A percentile compares a stretch with the other conserved stretches of the same genome.
phyloP scores from a whole-genome alignment of 768 basidiomycete genomes.

The Auricularia cornea region DNA sequence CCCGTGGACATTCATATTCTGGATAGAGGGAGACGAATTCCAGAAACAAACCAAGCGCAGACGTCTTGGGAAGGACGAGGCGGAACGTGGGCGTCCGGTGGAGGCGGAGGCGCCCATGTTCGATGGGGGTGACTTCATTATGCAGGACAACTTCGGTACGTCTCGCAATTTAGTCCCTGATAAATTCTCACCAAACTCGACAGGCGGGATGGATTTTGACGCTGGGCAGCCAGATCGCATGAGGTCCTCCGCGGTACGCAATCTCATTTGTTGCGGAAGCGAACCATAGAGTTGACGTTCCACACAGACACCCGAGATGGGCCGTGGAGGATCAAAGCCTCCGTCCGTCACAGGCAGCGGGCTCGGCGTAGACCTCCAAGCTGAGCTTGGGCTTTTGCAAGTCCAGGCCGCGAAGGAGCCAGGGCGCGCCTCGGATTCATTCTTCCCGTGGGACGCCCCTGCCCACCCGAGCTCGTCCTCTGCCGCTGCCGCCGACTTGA shows the following conservation, averaged over 20 bases:
- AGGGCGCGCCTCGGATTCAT: conserved; percentile 56
- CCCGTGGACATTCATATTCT: no score
- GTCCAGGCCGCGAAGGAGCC: conserved; percentile 24
- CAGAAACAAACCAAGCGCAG: background rate
- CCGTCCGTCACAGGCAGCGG: background rate
- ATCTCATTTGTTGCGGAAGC: no score
- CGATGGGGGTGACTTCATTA: background rate
- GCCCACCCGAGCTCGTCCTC: conserved; percentile 43
- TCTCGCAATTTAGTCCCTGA: background rate
- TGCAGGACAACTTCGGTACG: background rate
- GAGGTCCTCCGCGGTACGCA: no score
- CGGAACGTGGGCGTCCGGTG: background rate
- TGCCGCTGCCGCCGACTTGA: conserved; percentile 23
- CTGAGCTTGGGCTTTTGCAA: background rate
- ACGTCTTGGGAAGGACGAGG: background rate
- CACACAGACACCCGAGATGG: background rate
- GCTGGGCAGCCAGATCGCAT: background rate
- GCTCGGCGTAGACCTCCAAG: background rate
- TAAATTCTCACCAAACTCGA: background rate
- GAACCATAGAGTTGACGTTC: no score
- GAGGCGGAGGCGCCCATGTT: background rate
- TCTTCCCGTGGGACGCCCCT: conserved; percentile 81
- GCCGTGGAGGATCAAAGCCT: background rate
- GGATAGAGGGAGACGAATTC: no score
- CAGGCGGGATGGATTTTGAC: background rate